Evolutionary conservation across 768 basidiomycete genomes (phyloP), one percentile per base, ranked within the genome.

Genomic region (Mrakia frigida): DNA sequence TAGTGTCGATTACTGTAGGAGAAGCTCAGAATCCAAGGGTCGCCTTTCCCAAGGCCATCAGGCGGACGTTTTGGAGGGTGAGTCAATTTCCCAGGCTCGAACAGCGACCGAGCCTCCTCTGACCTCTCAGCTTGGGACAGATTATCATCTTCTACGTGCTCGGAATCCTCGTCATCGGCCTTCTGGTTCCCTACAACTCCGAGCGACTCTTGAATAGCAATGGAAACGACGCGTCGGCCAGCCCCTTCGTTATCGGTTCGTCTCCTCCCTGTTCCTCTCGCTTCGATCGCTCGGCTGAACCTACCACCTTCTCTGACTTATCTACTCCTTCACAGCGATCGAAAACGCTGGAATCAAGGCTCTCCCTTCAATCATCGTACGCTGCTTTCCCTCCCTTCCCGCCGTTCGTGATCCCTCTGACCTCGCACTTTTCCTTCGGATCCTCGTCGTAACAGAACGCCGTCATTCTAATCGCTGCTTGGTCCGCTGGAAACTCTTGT

Each of bases 11-110:
- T n/a, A 67, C 71, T 11, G 76, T 75, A 37, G 77, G 85, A 46
- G 85, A 88, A 80, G 85, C 86, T 18, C 86, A 87, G 43, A 80
- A 80, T 39, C 83, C 86, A 35, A 46, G 74, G 39, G 41, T 53
- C 31, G 65, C 50, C 33, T 59, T 77, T 25, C 72, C 67, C 7
- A 73, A 72, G 35, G 75, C 68, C 31, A 70, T 77, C 67, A 72
- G 59, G 41, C 2, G 68, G 25, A 59, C 59, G 9, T 73, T 75
- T 43, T 81, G 79, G 78, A 77, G 82, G 31, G 46, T 50, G 46
- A 50, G 46, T 21, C 21, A 14, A 46, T 41, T 11, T 41, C 11
- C 11, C 39, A 6, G 6, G 5, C 39, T 41, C 39, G 39, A 41
- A 6, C 39, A 5, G 5, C 11, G 6, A 5, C 11, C 39, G 6